Conservation (phyloP, 139 green algal genomes). For the Penium margaritaceum region DNA sequence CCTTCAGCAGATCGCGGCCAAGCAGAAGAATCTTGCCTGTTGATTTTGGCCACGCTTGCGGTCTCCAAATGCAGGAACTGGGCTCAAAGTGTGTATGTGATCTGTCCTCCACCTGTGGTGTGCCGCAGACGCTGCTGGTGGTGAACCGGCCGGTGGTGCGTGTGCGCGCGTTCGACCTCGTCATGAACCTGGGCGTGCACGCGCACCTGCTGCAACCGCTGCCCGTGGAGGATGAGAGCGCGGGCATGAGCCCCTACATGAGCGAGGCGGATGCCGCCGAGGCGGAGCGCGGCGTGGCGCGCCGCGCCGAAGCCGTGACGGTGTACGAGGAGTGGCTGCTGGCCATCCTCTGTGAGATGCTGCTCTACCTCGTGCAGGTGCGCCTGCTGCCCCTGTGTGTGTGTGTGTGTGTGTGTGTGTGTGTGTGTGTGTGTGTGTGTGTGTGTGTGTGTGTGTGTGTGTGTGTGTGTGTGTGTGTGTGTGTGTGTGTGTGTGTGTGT, state of each 20-base stretch:
- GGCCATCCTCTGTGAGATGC: slow-evolving; percentile 35
- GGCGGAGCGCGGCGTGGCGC: background rate
- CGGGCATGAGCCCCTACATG: background rate
- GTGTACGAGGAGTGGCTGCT: slow-evolving; percentile 43
- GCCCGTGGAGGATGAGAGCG: slow-evolving; percentile 2
- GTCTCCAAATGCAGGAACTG: background rate
- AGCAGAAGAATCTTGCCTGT: background rate
- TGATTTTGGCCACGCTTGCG: background rate
- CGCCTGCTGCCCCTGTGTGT: too few relatives aligned
- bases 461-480: too few relatives aligned
- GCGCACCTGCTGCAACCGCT: slow-evolving; percentile 30
- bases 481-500: too few relatives aligned
- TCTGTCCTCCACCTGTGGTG: background rate
- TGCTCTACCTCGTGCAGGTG: slow-evolving; percentile 40
- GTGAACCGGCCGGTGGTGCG: background rate
- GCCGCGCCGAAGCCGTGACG: slow-evolving; percentile 12
- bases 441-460: too few relatives aligned
- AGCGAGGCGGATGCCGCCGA: background rate
- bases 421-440: too few relatives aligned
- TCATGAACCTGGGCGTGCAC: slow-evolving; percentile 31
- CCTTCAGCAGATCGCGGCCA: background rate
- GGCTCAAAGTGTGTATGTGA: background rate
- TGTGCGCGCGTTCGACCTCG: slow-evolving; percentile 20
- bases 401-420: too few relatives aligned
- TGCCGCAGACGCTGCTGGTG: slow-evolving; percentile 15